Conservation (phyloP, 345 rosid species). For the Citrus sinensis region DNA sequence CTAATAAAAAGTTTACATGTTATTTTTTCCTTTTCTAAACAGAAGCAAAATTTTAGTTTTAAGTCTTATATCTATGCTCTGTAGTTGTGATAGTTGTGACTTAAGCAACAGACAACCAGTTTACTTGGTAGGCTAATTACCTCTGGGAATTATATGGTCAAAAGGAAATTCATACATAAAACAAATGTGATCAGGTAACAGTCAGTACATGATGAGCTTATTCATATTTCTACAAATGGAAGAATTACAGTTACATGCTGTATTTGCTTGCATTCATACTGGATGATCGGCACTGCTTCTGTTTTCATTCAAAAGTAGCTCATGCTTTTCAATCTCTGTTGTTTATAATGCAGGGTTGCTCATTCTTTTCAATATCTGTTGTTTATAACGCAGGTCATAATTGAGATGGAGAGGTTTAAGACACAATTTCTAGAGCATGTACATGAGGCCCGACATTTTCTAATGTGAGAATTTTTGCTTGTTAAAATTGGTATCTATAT, state of each 20-base stretch:
- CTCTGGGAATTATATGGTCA: background rate
- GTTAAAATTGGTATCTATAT: slow-evolving; percentile 6
- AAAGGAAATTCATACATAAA: background rate
- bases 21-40: background rate
- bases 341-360: background rate
- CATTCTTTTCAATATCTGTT: background rate
- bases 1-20: background rate
- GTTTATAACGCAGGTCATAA: slow-evolving; percentile 49
- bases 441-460: slow-evolving; percentile 41
- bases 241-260: background rate
- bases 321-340: too few relatives aligned
- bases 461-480: slow-evolving; percentile 38
- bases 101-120: background rate
- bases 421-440: slow-evolving; percentile 55
- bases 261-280: background rate
- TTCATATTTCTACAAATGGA: background rate
- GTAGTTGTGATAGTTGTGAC: background rate
- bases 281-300: background rate
- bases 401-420: slow-evolving; percentile 80
- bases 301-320: slow-evolving; percentile 1
- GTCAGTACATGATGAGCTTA: background rate
- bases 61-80: background rate
- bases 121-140: background rate
- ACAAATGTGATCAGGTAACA: background rate
- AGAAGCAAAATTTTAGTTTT: background rate